These are phyloP conservation scores for Barnettozyma pratensis DNA, from an alignment of 805 yeast species.

Conservation along the genomic window DNA sequence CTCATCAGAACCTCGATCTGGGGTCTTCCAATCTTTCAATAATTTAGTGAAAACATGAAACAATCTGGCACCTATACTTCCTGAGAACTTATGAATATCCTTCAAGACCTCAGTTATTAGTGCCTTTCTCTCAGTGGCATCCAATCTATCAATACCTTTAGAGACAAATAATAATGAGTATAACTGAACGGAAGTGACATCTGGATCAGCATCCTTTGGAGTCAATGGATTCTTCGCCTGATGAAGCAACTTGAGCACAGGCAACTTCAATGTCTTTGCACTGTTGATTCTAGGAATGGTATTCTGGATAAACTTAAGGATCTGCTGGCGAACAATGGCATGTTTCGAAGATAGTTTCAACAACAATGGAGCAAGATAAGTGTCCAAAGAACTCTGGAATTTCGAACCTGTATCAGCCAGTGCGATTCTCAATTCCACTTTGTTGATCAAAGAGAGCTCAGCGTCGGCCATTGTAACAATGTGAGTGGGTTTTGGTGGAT, in stretches of 20 bases:
- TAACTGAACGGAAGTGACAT: constrained; percentile 47
- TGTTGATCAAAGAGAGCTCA: constrained; percentile 60
- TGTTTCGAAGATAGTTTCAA: constrained; percentile 74
- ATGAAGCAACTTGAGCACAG: constrained; percentile 52
- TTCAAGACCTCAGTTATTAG: constrained; percentile 45
- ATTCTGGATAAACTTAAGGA: constrained; percentile 62
- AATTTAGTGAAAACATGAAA: constrained; percentile 58
- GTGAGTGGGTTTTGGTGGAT: not conserved
- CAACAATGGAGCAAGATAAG: constrained; percentile 72
- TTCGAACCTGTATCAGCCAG: constrained; percentile 64
- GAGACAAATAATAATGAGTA: constrained; percentile 64
- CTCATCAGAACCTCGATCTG: constrained; percentile 42
- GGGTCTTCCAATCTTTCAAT: constrained; percentile 42
- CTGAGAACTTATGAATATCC: constrained; percentile 37
- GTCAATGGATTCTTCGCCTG: constrained; percentile 60
- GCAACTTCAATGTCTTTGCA: constrained; percentile 50
- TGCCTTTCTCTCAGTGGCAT: constrained; percentile 29
- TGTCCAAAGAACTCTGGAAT: constrained; percentile 52
- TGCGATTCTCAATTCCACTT: constrained; percentile 79
- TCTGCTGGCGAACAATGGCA: constrained; percentile 58
- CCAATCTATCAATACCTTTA: constrained; percentile 57
- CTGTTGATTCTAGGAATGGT: constrained; percentile 62
- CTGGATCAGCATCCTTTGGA: constrained; percentile 29
- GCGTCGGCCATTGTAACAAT: constrained; percentile 24
- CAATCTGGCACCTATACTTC: constrained; percentile 46